phyloP scores from a whole-genome alignment of 2,329 filamentous ascomycete genomes.

The Fusarium goolgardi region DNA sequence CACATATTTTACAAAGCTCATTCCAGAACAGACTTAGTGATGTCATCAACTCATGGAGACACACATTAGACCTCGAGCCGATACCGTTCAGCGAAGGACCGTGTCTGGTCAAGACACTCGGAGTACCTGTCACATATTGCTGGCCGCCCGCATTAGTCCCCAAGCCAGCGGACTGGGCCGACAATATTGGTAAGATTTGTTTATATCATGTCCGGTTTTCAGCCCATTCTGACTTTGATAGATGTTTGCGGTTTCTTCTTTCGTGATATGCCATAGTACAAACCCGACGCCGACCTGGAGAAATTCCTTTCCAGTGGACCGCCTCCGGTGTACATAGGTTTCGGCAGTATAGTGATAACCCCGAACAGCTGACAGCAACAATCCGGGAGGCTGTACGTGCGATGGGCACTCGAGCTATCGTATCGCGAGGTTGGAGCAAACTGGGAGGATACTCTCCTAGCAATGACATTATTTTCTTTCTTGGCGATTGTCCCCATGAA shows the following conservation, averaged over 20 bases:
- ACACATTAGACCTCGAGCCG: conserved; percentile 22
- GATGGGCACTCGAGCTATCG: neutral
- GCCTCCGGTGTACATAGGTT: neutral
- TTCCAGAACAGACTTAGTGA: conserved; percentile 20
- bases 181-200: conserved; percentile 62
- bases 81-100: conserved; percentile 66
- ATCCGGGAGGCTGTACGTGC: neutral
- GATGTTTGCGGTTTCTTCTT: conserved; percentile 64
- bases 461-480: neutral
- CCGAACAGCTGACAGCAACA: neutral
- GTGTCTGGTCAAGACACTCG: conserved; percentile 73
- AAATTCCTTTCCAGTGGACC: neutral
- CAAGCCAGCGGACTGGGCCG: conserved; percentile 73
- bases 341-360: conserved; percentile 7
- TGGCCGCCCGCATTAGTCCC: conserved; percentile 77
- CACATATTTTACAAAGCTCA: neutral
- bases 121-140: conserved; percentile 81
- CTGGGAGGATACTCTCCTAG: conserved; percentile 50
- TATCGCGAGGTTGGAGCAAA: conserved; percentile 1
- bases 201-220: rapidly evolving
- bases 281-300: conserved; percentile 76
- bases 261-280: conserved; percentile 65
- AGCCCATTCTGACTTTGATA: neutral
- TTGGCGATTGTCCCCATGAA: conserved; percentile 1
- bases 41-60: conserved; percentile 36